phyloP scores from a whole-genome alignment of 1,284 basidiomycete genomes.

The Ganoderma multipileum region DNA sequence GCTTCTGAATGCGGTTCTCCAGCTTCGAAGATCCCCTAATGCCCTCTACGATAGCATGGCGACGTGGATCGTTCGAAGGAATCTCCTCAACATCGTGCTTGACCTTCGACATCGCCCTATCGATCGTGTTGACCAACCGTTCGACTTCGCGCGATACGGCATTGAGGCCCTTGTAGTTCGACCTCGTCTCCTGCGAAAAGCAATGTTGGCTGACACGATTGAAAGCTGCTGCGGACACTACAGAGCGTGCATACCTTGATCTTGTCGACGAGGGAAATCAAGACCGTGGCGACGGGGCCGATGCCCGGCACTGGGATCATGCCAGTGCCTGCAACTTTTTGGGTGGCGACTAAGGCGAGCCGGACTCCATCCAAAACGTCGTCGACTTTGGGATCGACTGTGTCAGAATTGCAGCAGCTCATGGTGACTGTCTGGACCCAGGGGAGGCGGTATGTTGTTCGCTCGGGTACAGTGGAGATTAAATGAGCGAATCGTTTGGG shows the following conservation, averaged over 20 bases:
- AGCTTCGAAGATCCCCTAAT: background rate
- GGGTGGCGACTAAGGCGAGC: background rate
- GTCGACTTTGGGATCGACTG: background rate
- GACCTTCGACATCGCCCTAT: background rate
- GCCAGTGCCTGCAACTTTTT: background rate
- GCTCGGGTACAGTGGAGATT: background rate
- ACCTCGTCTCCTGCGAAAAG: constrained; percentile 4
- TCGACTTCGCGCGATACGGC: background rate
- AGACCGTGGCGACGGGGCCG: background rate
- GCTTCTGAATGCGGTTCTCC: background rate
- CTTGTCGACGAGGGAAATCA: constrained; percentile 3
- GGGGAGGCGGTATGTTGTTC: background rate
- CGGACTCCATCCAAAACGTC: background rate
- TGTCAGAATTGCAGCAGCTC: background rate
- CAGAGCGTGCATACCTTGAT: background rate
- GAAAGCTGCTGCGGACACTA: no score
- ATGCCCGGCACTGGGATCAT: constrained; percentile 5
- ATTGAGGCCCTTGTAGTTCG: background rate
- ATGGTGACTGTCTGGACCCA: background rate
- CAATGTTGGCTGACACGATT: no score
- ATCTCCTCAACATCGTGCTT: background rate
- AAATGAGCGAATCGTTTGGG: background rate
- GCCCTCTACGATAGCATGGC: background rate
- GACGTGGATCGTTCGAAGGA: background rate
- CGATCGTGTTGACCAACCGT: background rate